These are phyloP conservation scores for Zygotorulaspora sp. DNA, from an alignment of 805 yeast species.

Conservation along the genomic window DNA sequence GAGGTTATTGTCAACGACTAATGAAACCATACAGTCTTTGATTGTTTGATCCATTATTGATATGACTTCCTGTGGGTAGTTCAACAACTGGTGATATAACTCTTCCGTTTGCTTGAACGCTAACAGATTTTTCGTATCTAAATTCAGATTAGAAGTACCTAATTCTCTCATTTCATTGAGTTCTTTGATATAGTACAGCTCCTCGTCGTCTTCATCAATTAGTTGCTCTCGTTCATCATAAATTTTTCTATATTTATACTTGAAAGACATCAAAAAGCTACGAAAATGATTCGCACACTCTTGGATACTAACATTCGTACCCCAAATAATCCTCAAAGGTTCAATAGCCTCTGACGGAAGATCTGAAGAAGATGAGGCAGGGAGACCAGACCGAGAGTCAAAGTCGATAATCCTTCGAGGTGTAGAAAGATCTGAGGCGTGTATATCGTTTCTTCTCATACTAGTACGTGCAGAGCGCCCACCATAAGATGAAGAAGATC, in stretches of 20 bases:
- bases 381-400: slow-evolving; percentile 30
- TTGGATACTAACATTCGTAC: slow-evolving; percentile 90
- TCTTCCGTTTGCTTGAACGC: slow-evolving; percentile 73
- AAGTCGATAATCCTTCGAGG: slow-evolving; percentile 64
- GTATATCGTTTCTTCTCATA: slow-evolving; percentile 73
- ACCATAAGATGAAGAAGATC: slow-evolving; percentile 24
- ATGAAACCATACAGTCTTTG: slow-evolving; percentile 79
- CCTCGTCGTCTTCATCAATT: slow-evolving; percentile 55
- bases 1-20: slow-evolving; percentile 51
- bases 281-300: slow-evolving; percentile 79
- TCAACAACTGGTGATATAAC: slow-evolving; percentile 77
- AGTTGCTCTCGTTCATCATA: slow-evolving; percentile 37
- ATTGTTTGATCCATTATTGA: slow-evolving; percentile 97
- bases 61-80: slow-evolving; percentile 93
- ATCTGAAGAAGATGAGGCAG: slow-evolving; percentile 28
- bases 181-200: slow-evolving; percentile 65
- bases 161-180: slow-evolving; percentile 69
- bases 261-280: slow-evolving; percentile 78
- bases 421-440: slow-evolving; percentile 66
- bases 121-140: slow-evolving; percentile 76
- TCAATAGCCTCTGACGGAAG: slow-evolving; percentile 47
- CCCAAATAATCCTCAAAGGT: slow-evolving; percentile 94
- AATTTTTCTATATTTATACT: slow-evolving; percentile 62
- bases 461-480: slow-evolving; percentile 43
- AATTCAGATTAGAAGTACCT: slow-evolving; percentile 76